A percentile compares a stretch with the other conserved stretches of the same genome.
These are phyloP conservation scores for Capniomyces stellatus DNA, from an alignment of 371 early-diverging fungal genomes.

Conservation along the genomic window DNA sequence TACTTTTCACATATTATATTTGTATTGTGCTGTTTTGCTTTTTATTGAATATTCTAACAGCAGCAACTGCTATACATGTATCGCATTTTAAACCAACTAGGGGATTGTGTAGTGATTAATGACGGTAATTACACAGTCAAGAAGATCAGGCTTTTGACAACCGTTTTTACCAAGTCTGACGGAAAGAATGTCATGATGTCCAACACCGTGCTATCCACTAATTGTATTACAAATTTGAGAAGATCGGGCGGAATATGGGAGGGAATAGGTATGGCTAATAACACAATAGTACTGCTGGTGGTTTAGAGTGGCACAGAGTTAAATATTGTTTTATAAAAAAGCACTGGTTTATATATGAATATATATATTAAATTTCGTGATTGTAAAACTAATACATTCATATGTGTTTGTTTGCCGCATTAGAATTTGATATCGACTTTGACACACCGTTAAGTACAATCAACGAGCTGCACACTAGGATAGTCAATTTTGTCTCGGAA, in stretches of 20 bases:
- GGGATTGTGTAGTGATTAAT: slow-evolving; percentile 58
- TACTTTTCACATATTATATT: background rate
- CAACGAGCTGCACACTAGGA: slow-evolving; percentile 13
- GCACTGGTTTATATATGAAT: slow-evolving; percentile 6
- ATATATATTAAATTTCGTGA: background rate
- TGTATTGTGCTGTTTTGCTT: slow-evolving; percentile 29
- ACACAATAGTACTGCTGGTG: slow-evolving; percentile 45
- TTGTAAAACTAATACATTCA: no score
- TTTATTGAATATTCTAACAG: slow-evolving; percentile 36
- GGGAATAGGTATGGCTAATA: slow-evolving; percentile 22
- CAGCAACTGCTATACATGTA: slow-evolving; percentile 27
- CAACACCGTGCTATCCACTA: slow-evolving; percentile 40
- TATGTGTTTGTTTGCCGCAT: no score
- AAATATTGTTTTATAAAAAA: slow-evolving; percentile 40
- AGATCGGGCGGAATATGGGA: slow-evolving; percentile 21
- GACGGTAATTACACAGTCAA: slow-evolving; percentile 41
- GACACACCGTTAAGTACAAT: slow-evolving; percentile 16
- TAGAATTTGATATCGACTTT: slow-evolving; percentile 15
- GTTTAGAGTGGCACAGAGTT: slow-evolving; percentile 51
- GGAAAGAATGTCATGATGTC: slow-evolving; percentile 57
- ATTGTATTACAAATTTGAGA: slow-evolving; percentile 54
- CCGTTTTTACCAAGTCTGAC: slow-evolving; percentile 42
- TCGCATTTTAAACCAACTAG: slow-evolving; percentile 10
- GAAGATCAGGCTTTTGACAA: slow-evolving; percentile 54
- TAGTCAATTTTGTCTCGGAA: slow-evolving; percentile 15